Evolutionary conservation across 352 stramenopile species (phyloP).

Genomic region (Phytophthora rubi): DNA sequence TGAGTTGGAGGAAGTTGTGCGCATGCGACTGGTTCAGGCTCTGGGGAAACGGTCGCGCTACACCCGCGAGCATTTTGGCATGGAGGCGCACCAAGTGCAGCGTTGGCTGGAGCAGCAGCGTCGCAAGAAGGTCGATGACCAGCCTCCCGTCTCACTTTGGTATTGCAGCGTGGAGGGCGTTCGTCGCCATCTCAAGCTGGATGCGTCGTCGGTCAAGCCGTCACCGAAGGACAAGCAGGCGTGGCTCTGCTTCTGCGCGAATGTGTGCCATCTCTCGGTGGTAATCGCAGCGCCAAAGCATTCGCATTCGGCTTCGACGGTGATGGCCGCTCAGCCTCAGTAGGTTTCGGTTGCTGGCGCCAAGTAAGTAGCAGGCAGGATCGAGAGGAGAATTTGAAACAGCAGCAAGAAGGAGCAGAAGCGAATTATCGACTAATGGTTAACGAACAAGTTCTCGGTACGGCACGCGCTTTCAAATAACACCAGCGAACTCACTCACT

Average conservation of each 20-base stretch:
- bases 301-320: slow-evolving; percentile 3
- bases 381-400: not conserved
- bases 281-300: slow-evolving; percentile 29
- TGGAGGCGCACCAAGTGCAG: slow-evolving; percentile 30
- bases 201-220: slow-evolving; percentile 13
- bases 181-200: slow-evolving; percentile 27
- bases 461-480: not conserved
- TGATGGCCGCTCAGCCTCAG: slow-evolving; percentile 8
- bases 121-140: slow-evolving; percentile 27
- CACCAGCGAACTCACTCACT: not conserved
- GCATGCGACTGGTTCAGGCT: slow-evolving; percentile 36
- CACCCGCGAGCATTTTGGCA: slow-evolving; percentile 42
- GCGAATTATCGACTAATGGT: not conserved
- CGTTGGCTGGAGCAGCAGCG: slow-evolving; percentile 44
- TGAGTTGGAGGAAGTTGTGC: slow-evolving; percentile 48
- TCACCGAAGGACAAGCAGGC: slow-evolving; percentile 34
- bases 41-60: slow-evolving; percentile 42
- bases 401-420: slow-evolving; percentile 2
- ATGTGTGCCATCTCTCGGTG: slow-evolving; percentile 64
- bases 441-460: not conserved
- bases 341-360: slow-evolving; percentile 8
- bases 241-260: slow-evolving; percentile 77
- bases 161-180: slow-evolving; percentile 49
- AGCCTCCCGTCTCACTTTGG: slow-evolving; percentile 42
- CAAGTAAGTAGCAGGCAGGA: slow-evolving; percentile 13